Evolutionary conservation across 2,329 filamentous ascomycete species (phyloP), one percentile per base, ranked within the genome.

Genomic region (Penicillium hordei): DNA sequence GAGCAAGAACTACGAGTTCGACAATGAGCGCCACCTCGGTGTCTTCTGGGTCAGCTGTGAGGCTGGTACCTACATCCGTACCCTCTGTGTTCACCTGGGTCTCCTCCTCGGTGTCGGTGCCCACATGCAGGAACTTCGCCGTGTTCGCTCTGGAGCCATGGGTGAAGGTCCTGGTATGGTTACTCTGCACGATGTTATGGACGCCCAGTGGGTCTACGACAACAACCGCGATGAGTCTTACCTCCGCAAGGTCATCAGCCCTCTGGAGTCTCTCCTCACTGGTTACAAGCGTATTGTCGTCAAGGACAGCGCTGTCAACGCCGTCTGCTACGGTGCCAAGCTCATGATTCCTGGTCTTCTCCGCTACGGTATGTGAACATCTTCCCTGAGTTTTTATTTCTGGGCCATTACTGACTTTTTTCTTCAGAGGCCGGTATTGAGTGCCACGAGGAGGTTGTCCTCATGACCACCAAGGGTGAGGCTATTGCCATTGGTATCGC

Each of bases 1-100:
- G 80, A 95, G 89, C 86, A 96, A 95, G 82, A 83, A 97, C 55
- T 83, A 91, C 74, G 94, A 99, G 82, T 99, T 97, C 75, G 94
- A 99, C 82, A 97, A 99, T 74, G 93, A 97, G 72, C 88, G 94
- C 70, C 93, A 97, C 77, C 85, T 99, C 38, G 94, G 90, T 77
- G 93, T 97, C 56, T 99, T 99, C 85, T 97, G 94, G 93, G 94
- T 97, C 69, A 96, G 91, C 79, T 99, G 94, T 79, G 94, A 99
- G 80, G 94, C 92, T 57, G 94, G 94, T 76, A 99, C 94, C 64
- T 99, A 99, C 78, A 97, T 99, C 76, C 90, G 94, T 82, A 99
- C 94, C 38, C 87, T 99, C 48, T 97, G 94, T 79, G 93, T 97
- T 43, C 94, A 97, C 80, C 78, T 99, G 68, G 90, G 91, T 77